Percentiles rank a stretch among this genome's conserved stretches.
Conservation (phyloP, 371 early-diverging fungal genomes). For the Apophysomyces trapeziformis region DNA sequence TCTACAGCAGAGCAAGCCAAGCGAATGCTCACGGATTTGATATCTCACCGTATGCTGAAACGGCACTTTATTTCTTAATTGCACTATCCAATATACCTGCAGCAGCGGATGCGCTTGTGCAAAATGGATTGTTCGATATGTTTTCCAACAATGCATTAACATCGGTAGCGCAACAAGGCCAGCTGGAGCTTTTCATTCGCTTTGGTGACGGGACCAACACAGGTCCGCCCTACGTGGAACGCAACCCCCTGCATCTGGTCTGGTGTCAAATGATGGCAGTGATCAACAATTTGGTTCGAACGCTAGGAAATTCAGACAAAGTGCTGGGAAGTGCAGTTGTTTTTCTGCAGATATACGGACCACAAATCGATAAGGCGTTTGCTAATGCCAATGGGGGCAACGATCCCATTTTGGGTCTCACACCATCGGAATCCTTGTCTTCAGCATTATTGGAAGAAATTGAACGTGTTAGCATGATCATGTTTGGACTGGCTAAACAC, state of each 20-base stretch:
- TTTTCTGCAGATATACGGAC: slow-evolving; percentile 43
- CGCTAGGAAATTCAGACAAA: slow-evolving; percentile 19
- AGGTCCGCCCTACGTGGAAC: slow-evolving; percentile 27
- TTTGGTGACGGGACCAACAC: slow-evolving; percentile 23
- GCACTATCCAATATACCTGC: slow-evolving; percentile 37
- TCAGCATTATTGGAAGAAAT: slow-evolving; percentile 45
- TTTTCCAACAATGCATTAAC: slow-evolving; percentile 43
- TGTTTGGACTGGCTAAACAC: slow-evolving; percentile 36
- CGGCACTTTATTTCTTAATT: slow-evolving; percentile 41
- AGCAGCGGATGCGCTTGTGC: slow-evolving; percentile 33
- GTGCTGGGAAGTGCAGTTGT: slow-evolving; percentile 27
- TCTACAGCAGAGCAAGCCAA: neutral
- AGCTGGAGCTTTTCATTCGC: slow-evolving; percentile 40
- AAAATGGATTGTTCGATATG: slow-evolving; percentile 29
- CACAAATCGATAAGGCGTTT: slow-evolving; percentile 43
- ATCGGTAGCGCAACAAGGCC: slow-evolving; percentile 30
- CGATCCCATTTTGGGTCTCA: slow-evolving; percentile 28
- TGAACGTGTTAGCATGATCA: slow-evolving; percentile 38
- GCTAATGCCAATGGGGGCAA: slow-evolving; percentile 33
- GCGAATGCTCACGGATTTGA: slow-evolving; percentile 22
- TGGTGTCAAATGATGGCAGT: slow-evolving; percentile 51
- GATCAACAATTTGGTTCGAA: slow-evolving; percentile 33
- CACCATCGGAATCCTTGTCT: slow-evolving; percentile 39
- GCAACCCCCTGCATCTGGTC: slow-evolving; percentile 41
- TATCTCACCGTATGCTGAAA: slow-evolving; percentile 50